A percentile compares a stretch with the other conserved stretches of the same genome.
Conservation (phyloP, 768 basidiomycete species). For the Boletus vermiculosoides region DNA sequence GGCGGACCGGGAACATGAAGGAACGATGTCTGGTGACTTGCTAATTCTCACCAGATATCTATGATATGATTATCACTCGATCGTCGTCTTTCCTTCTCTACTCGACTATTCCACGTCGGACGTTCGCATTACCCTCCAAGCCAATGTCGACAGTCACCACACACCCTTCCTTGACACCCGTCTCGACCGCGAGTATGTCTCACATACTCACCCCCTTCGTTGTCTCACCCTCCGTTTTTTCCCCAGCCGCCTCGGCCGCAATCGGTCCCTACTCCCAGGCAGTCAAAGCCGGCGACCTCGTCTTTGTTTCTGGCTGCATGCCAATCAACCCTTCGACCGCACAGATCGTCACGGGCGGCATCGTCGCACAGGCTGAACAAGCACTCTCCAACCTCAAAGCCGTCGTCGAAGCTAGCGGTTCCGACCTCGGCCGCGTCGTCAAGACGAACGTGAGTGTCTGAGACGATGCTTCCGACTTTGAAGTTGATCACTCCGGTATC, state of each 20-base stretch:
- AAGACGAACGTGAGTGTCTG: constrained; percentile 80
- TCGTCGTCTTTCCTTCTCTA: not conserved
- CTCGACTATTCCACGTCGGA: not conserved
- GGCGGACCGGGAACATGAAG: not conserved
- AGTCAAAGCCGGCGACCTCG: constrained; percentile 75
- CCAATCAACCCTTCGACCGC: constrained; percentile 74
- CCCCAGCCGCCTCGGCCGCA: constrained; percentile 68
- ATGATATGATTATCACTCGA: not conserved
- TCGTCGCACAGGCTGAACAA: constrained; percentile 59
- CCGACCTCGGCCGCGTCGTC: constrained; percentile 74
- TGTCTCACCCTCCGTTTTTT: not conserved
- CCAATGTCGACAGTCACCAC: constrained; percentile 37
- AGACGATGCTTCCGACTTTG: not conserved
- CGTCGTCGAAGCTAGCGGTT: constrained; percentile 80
- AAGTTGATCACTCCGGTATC: not conserved
- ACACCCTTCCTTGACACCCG: constrained; percentile 35
- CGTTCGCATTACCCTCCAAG: not conserved
- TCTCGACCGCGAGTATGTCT: constrained; percentile 33
- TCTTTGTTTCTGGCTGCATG: constrained; percentile 90
- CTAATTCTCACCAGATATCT: not conserved
- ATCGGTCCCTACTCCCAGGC: constrained; percentile 90
- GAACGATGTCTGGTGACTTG: too few species aligned
- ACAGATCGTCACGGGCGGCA: constrained; percentile 33
- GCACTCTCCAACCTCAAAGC: constrained; percentile 83
- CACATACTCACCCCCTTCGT: not conserved